Evolutionary conservation across 2,329 filamentous ascomycete genomes (phyloP).

Genomic region (Bipolaris cookei): DNA sequence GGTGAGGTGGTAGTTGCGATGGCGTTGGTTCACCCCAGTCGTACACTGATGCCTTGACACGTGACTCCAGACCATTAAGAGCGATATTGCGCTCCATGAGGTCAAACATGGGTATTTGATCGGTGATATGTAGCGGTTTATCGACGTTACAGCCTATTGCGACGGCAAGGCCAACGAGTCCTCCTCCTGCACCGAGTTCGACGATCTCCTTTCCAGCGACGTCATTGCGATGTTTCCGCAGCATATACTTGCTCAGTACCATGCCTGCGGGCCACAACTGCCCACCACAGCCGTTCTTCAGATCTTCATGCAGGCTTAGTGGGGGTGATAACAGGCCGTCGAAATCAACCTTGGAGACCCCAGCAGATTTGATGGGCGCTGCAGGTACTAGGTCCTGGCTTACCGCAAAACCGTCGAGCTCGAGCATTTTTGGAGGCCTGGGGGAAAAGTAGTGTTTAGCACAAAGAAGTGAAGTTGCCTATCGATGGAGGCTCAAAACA

Average conservation of each 20-base stretch:
- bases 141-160: slow-evolving; percentile 62
- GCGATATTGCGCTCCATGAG: slow-evolving; percentile 86
- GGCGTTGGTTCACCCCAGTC: slow-evolving; percentile 70
- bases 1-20: slow-evolving; percentile 58
- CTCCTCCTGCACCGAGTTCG: slow-evolving; percentile 90
- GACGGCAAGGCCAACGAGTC: slow-evolving; percentile 75
- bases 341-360: slow-evolving; percentile 66
- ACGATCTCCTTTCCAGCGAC: slow-evolving; percentile 76
- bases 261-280: slow-evolving; percentile 95
- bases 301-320: slow-evolving; percentile 81
- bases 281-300: slow-evolving; percentile 86
- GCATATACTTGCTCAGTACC: slow-evolving; percentile 83
- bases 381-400: slow-evolving; percentile 63
- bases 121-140: slow-evolving; percentile 77
- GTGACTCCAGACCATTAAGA: slow-evolving; percentile 73
- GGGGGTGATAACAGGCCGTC: slow-evolving; percentile 73
- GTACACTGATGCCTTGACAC: slow-evolving; percentile 71
- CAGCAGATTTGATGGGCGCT: slow-evolving; percentile 59
- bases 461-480: background rate
- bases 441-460: background rate
- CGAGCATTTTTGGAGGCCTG: slow-evolving; percentile 1
- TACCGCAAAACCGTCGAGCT: slow-evolving; percentile 50
- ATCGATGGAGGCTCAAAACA: slow-evolving; percentile 12
- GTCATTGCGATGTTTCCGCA: slow-evolving; percentile 71
- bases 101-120: slow-evolving; percentile 82